Conservation (phyloP, 1,139 yeast genomes). For the Blastobotrys buckinghamii region DNA sequence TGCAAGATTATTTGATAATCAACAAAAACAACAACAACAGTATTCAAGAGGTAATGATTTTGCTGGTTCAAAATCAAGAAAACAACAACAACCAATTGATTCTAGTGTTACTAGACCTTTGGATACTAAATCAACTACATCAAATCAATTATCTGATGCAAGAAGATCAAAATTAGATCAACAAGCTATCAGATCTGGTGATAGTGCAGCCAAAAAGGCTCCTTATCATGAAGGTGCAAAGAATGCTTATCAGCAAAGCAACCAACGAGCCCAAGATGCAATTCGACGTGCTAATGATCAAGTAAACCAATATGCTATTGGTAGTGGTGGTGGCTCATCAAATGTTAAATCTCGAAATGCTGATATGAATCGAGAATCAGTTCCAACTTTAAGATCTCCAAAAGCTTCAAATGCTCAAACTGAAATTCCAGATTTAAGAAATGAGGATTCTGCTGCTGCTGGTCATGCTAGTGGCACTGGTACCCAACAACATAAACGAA, state of each 20-base stretch:
- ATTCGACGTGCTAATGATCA: neutral
- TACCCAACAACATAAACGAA: neutral
- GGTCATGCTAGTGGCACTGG: neutral
- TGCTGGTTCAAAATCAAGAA: neutral
- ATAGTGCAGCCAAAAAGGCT: neutral
- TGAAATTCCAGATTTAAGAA: neutral
- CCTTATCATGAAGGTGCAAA: neutral
- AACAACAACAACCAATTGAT: too few species aligned
- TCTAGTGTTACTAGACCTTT: neutral
- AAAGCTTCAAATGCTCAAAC: conserved; percentile 1
- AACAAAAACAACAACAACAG: neutral
- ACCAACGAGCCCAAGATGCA: conserved; percentile 1
- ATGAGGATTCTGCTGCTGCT: neutral
- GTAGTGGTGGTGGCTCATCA: neutral
- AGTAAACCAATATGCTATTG: neutral
- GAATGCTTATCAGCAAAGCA: neutral
- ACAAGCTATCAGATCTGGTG: neutral
- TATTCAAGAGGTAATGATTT: neutral
- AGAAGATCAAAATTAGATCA: neutral
- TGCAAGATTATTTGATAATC: neutral
- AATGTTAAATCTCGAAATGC: neutral
- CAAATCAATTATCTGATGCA: neutral
- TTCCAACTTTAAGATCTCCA: neutral
- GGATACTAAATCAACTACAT: neutral
- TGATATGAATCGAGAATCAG: neutral